Evolutionary conservation across 2,329 filamentous ascomycete species (phyloP), one percentile per base, ranked within the genome.

Genomic region (Pseudocercospora crystallina): DNA sequence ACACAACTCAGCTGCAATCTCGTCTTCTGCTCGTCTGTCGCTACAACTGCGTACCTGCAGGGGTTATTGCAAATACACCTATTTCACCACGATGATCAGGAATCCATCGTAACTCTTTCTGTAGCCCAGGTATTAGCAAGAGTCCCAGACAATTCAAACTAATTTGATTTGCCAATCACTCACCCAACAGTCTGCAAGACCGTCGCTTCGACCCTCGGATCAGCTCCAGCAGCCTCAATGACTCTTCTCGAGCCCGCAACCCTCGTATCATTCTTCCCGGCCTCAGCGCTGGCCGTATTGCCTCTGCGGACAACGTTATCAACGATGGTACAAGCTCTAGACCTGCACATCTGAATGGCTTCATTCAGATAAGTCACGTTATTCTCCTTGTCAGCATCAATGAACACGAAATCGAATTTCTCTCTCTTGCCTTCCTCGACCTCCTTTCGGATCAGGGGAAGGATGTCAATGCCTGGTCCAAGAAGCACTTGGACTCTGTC

Each of bases 51-150:
- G n/a, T n/a, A n/a, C n/a, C n/a, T n/a, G n/a, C n/a, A n/a, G n/a
- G n/a, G n/a, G n/a, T n/a, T n/a, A n/a, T n/a, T n/a, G n/a, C n/a
- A n/a, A n/a, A n/a, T n/a, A n/a, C n/a, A n/a, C n/a, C n/a, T n/a
- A n/a, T n/a, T n/a, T n/a, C 35, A 37, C 35, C 8, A 37, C 35
- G 8, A 7, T 7, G 11, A 8, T 8, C 35, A 76, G 51, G 49
- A 75, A 74, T 7, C 75, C 75, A 66, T 78, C 73, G 56, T 77
- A 76, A 37, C 62, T 70, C 68, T 77, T 78, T 54, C 73, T 71
- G 1, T n/a, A n/a, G n/a, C n/a, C n/a, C n/a, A n/a, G n/a, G n/a
- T n/a, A n/a, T n/a, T n/a, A n/a, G n/a, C n/a, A n/a, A n/a, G n/a
- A n/a, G n/a, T n/a, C n/a, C n/a, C 20, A 26, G 7, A 26, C 4